Conservation (phyloP, 192 early-diverging fungal genomes). For the Helicostylum pulchrum region DNA sequence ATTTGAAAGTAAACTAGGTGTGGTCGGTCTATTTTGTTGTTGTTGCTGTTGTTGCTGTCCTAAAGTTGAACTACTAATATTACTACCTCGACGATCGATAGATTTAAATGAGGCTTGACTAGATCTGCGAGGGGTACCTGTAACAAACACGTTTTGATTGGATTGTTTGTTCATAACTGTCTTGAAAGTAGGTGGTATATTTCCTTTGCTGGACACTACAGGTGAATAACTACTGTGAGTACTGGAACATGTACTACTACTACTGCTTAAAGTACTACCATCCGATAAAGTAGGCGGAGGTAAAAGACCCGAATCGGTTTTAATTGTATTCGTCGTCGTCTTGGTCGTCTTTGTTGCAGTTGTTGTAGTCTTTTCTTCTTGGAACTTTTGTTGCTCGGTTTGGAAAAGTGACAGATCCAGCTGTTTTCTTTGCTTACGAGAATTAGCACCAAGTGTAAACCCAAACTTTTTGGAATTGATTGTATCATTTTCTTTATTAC, state of each 20-base stretch:
- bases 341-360: too few species aligned
- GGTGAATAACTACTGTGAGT: conserved; percentile 4
- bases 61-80: conserved; percentile 11
- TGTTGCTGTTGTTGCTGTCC: not conserved
- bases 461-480: conserved; percentile 17
- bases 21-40: conserved; percentile 12
- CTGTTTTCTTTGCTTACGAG: conserved; percentile 20
- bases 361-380: not conserved
- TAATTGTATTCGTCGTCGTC: too few species aligned
- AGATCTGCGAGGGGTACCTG: conserved; percentile 1
- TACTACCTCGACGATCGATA: conserved; percentile 16
- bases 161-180: not conserved
- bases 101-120: conserved; percentile 26
- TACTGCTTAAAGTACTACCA: conserved; percentile 27
- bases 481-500: not conserved
- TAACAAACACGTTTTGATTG: not conserved
- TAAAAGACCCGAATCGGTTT: not conserved
- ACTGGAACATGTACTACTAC: conserved; percentile 15
- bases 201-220: not conserved
- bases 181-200: conserved; percentile 10
- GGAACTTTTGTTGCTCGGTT: not conserved
- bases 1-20: conserved; percentile 28
- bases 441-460: conserved; percentile 19
- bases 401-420: conserved; percentile 29
- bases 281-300: conserved; percentile 16